These are phyloP conservation scores for Hypoxylon perforatum DNA, from an alignment of 495 filamentous ascomycete species.

Conservation along the genomic window DNA sequence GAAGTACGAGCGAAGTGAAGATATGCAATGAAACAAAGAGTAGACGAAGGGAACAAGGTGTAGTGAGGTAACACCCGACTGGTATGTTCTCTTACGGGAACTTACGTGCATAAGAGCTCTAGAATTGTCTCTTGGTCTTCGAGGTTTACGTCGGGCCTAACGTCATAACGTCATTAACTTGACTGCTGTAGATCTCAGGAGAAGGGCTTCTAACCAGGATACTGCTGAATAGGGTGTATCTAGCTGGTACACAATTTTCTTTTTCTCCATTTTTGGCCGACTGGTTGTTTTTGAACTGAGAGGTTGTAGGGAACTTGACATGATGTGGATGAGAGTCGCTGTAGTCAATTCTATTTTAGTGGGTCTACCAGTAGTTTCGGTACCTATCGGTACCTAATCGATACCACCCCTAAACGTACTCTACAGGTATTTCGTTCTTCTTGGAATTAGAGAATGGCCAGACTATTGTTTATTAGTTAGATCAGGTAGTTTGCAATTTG, in stretches of 20 bases:
- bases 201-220: conserved; percentile 45
- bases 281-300: too few species aligned
- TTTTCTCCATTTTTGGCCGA: conserved; percentile 43
- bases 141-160: conserved; percentile 61
- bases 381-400: too few species aligned
- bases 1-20: not conserved
- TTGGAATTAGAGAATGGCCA: too few species aligned
- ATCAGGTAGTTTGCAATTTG: too few species aligned
- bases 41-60: not conserved
- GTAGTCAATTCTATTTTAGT: too few species aligned
- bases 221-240: conserved; percentile 54
- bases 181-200: not conserved
- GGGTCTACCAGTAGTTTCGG: too few species aligned
- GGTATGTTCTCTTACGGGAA: conserved; percentile 1
- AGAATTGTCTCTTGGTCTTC: conserved; percentile 65
- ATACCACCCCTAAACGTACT: too few species aligned
- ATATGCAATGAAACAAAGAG: not conserved
- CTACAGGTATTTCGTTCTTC: too few species aligned
- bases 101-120: conserved; percentile 66
- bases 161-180: not conserved
- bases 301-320: too few species aligned
- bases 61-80: not conserved
- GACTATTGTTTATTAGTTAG: too few species aligned
- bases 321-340: too few species aligned
- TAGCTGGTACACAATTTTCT: conserved; percentile 54